A percentile compares a stretch with the other conserved stretches of the same genome.
phyloP scores from a whole-genome alignment of 2,329 filamentous ascomycete species.

The Cercospora sesami region DNA sequence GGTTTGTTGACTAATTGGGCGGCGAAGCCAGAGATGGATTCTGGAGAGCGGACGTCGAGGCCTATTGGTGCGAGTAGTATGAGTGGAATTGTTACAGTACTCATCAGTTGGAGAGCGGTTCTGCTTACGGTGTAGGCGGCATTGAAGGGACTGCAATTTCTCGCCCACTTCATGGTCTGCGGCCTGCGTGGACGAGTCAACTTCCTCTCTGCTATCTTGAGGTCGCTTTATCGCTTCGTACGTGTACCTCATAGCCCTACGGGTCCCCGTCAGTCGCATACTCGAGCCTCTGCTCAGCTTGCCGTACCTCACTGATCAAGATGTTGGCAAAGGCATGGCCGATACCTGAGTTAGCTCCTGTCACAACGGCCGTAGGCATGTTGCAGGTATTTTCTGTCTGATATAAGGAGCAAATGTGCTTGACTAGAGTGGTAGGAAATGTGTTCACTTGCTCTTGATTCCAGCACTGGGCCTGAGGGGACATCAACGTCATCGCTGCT shows the following conservation, averaged over 20 bases:
- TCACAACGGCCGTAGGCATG: slow-evolving; percentile 28
- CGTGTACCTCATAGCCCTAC: slow-evolving; percentile 29
- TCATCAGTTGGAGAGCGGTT: not conserved
- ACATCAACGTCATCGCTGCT: slow-evolving; percentile 1
- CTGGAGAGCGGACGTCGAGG: slow-evolving; percentile 40
- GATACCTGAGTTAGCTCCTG: slow-evolving; percentile 29
- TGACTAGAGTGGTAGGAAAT: not conserved
- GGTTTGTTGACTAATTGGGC: slow-evolving; percentile 34
- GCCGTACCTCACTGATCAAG: slow-evolving; percentile 24
- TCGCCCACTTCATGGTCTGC: slow-evolving; percentile 32
- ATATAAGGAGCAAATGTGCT: not conserved
- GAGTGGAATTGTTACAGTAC: not conserved
- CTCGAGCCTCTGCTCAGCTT: slow-evolving; percentile 10
- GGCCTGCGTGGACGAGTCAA: slow-evolving; percentile 17
- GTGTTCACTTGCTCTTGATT: not conserved
- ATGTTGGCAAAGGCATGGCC: slow-evolving; percentile 29
- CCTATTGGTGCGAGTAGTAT: slow-evolving; percentile 15
- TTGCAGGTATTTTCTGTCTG: not conserved
- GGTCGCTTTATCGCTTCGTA: slow-evolving; percentile 5
- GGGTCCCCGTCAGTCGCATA: not conserved
- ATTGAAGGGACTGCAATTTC: slow-evolving; percentile 37
- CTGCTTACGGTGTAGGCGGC: slow-evolving; percentile 32
- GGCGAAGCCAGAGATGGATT: slow-evolving; percentile 41
- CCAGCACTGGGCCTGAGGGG: not conserved
- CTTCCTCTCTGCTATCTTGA: not conserved